These are phyloP conservation scores for Geosmithia morbida DNA, from an alignment of 2,329 filamentous ascomycete species.

Conservation along the genomic window DNA sequence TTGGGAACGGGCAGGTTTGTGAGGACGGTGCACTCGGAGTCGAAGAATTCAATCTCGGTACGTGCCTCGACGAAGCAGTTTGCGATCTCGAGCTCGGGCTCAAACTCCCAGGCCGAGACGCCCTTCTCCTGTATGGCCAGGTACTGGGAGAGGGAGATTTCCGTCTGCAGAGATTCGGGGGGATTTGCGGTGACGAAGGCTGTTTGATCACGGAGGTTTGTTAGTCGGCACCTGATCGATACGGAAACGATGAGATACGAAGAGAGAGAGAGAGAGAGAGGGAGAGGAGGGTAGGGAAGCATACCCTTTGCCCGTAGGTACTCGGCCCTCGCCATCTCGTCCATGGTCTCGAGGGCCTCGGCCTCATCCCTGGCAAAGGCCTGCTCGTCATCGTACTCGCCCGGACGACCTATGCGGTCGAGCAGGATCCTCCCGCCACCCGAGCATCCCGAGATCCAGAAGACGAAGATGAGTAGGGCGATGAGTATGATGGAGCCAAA, in stretches of 20 bases:
- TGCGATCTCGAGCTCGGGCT: conserved; percentile 95
- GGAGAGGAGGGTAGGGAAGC: too few relatives aligned
- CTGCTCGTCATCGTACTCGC: conserved; percentile 96
- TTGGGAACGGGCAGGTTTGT: conserved; percentile 95
- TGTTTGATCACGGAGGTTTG: conserved; percentile 20
- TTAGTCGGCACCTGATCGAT: background rate
- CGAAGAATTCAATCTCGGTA: conserved; percentile 98
- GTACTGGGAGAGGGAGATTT: conserved; percentile 95
- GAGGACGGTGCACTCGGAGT: conserved; percentile 93
- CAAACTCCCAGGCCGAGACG: conserved; percentile 99
- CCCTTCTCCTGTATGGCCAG: conserved; percentile 98
- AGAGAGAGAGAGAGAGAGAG: too few relatives aligned
- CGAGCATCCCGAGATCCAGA: conserved; percentile 59
- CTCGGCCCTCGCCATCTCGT: conserved; percentile 78
- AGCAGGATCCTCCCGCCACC: conserved; percentile 78
- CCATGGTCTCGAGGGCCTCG: conserved; percentile 89
- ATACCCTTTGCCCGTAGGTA: conserved; percentile 91
- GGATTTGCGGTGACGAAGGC: conserved; percentile 91
- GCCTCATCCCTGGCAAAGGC: conserved; percentile 88
- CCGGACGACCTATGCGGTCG: conserved; percentile 82
- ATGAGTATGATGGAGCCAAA: conserved; percentile 85
- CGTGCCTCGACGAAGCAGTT: conserved; percentile 96
- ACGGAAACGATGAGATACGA: background rate
- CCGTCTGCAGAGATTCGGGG: conserved; percentile 86
- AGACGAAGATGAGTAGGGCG: conserved; percentile 78